phyloP scores from a whole-genome alignment of 495 filamentous ascomycete genomes.

The Trichoderma parareesei region DNA sequence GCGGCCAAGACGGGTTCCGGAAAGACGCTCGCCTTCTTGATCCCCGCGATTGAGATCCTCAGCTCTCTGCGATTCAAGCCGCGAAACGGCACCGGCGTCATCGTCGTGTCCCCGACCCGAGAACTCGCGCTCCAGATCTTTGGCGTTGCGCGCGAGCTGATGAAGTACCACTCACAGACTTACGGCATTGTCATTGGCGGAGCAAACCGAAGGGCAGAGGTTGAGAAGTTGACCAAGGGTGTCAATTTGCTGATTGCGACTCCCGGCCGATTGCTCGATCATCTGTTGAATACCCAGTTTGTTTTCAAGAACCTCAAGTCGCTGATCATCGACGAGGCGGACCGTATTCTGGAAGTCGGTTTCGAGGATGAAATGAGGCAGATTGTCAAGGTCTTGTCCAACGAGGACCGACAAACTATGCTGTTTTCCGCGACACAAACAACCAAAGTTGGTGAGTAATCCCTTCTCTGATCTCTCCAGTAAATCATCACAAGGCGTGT shows the following conservation, averaged over 20 bases:
- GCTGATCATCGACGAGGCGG: constrained; percentile 86
- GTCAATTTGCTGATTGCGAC: constrained; percentile 93
- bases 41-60: constrained; percentile 92
- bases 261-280: constrained; percentile 86
- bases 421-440: constrained; percentile 97
- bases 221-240: constrained; percentile 87
- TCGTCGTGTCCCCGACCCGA: constrained; percentile 79
- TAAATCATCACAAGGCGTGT: background rate
- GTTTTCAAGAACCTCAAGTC: constrained; percentile 89
- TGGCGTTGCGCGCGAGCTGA: constrained; percentile 84
- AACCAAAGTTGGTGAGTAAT: constrained; percentile 61
- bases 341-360: constrained; percentile 90
- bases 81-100: constrained; percentile 70
- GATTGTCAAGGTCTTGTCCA: constrained; percentile 81
- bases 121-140: constrained; percentile 96
- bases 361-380: constrained; percentile 99
- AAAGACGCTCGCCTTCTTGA: constrained; percentile 92
- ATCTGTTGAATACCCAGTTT: constrained; percentile 89
- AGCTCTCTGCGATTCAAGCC: constrained; percentile 76
- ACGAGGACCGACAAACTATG: constrained; percentile 78
- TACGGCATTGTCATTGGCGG: constrained; percentile 93
- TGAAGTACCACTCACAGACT: constrained; percentile 73
- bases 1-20: constrained; percentile 96
- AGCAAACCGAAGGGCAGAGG: constrained; percentile 83
- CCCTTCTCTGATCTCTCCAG: background rate